Base-by-base conservation (phyloP, 1,284 basidiomycete genomes). In the Leccinum variabile region DNA sequence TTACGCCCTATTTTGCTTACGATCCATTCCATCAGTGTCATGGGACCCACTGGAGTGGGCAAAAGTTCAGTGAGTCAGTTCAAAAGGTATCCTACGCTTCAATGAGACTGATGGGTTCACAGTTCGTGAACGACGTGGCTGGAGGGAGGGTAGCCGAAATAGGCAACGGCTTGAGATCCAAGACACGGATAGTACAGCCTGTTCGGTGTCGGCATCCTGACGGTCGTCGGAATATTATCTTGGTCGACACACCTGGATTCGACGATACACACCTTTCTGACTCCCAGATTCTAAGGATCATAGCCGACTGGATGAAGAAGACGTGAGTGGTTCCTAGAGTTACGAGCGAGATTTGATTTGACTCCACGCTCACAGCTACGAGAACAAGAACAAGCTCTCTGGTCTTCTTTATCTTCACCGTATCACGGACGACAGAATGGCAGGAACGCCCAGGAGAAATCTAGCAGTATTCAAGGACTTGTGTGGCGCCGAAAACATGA, bases 31-130 rank as follows among this genome's bases (percentile, higher is more conserved):
- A 14, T 35, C 22, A 79, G 78, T 9, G 68, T 80, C 25, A 79
- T 80, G 79, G 79, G 79, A 0, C 66, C 71, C 14, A 78, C 78
- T 6, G 79, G 79, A 25, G 73, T 69, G 2, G 79, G 79, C 18
- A 80, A 79, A 62, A 76, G 76, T 35, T 72, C 78, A 2, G 78
- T 78, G 49, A 62, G 76, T 54, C 1, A 14, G 14, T 22, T 8
- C 3, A 10, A 2, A 1, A 7, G 13, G 50, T 2, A 44, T 7
- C 18, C 44, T 7, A 37, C 3, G 1, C 7, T 14, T 10, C 46
- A n/a, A 6, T 2, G 35, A 54, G 16, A 54, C n/a, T 30, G 10
- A 54, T 14, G 0, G 2, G 0, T 54, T 22, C 5, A 30, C 5
- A 54, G 53, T 54, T 54, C n/a, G 30, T 54, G 16, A 54, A 54